Percentiles rank a stretch among this genome's conserved stretches.
phyloP scores from a whole-genome alignment of 2,329 filamentous ascomycete species.

The Fusarium scirpi region DNA sequence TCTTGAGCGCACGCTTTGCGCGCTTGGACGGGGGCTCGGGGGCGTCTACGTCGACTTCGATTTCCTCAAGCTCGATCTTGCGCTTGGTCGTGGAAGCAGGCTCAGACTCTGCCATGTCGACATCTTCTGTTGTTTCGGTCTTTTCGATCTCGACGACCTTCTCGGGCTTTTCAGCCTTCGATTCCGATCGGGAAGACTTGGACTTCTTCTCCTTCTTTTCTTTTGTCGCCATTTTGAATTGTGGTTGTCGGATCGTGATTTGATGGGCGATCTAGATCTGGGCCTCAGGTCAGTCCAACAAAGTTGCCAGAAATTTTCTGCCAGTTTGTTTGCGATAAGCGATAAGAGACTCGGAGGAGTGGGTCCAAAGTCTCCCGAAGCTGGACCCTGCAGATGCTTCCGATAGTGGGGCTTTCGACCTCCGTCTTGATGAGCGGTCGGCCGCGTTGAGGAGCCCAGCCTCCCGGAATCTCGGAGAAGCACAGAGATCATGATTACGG shows the following conservation, averaged over 20 bases:
- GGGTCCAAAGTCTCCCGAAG: conserved; percentile 22
- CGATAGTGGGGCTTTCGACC: conserved; percentile 21
- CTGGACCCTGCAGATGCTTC: conserved; percentile 31
- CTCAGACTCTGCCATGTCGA: conserved; percentile 30
- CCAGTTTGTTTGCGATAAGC: conserved; percentile 40
- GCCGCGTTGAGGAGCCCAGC: conserved; percentile 11
- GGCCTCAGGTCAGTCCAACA: conserved; percentile 8
- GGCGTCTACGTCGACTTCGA: conserved; percentile 89
- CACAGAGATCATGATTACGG: background rate
- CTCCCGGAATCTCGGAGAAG: conserved; percentile 22
- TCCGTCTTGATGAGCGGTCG: conserved; percentile 23
- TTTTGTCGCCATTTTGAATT: conserved; percentile 45
- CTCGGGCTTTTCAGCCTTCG: conserved; percentile 27
- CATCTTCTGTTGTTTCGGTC: conserved; percentile 26
- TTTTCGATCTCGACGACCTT: conserved; percentile 25
- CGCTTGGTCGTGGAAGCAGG: conserved; percentile 65
- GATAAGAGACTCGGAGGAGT: conserved; percentile 41
- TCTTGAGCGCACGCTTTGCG: conserved; percentile 89
- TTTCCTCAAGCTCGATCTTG: conserved; percentile 76
- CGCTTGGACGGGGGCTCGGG: conserved; percentile 97
- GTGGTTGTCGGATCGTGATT: conserved; percentile 11
- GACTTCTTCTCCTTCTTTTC: conserved; percentile 44
- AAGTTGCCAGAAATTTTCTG: conserved; percentile 31
- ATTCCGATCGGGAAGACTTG: conserved; percentile 34
- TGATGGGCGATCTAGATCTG: conserved; percentile 1